Base-by-base conservation (phyloP, 441 rosid species). In the Populus hybrid region DNA sequence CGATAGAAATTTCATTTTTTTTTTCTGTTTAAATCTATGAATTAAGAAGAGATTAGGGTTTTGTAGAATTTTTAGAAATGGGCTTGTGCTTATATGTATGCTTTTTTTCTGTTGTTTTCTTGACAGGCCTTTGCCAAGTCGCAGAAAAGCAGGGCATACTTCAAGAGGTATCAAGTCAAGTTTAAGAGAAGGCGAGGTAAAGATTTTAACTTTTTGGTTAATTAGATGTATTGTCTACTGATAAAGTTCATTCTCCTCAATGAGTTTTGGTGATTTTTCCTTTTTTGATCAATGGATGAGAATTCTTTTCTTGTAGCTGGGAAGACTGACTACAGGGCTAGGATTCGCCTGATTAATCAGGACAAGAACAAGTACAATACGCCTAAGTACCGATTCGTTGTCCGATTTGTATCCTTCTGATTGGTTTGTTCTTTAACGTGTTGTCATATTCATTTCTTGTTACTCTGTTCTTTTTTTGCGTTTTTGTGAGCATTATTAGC, bases 331-430 rank as follows among this genome's bases (percentile, higher is more conserved):
- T 95, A 92, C 81, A 84, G 97, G 38, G 99, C 98, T 6, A 91
- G 99, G 74, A 95, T 93, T 79, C 94, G 98, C 57, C 88, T 92
- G 26, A 95, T 90, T 69, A 95, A 95, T 68, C 99, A 95, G 64
- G 97, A 93, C 74, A 95, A 95, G 87, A 95, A 95, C 87, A 95
- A 95, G 83, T 95, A 95, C 86, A 95, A 91, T 85, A 95, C 97
- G 0, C 98, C 99, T 0, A 95, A 95, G 80, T 93, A 93, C 70
- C 92, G 96, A 0, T 93, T 95, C 67, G 94, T 95, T 69, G 98
- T 95, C 69, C 83, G 97, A 71, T 91, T 91, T 71, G 95, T 93
- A 90, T 90, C 93, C 88, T 61, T 38, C 1, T 59, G 12, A 30
- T 38, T n/a, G 30, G 36, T 24, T 6, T 69, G 74, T 50, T 68